Evolutionary conservation across 768 basidiomycete species (phyloP).

Genomic region (Cystobasidium onofrii): DNA sequence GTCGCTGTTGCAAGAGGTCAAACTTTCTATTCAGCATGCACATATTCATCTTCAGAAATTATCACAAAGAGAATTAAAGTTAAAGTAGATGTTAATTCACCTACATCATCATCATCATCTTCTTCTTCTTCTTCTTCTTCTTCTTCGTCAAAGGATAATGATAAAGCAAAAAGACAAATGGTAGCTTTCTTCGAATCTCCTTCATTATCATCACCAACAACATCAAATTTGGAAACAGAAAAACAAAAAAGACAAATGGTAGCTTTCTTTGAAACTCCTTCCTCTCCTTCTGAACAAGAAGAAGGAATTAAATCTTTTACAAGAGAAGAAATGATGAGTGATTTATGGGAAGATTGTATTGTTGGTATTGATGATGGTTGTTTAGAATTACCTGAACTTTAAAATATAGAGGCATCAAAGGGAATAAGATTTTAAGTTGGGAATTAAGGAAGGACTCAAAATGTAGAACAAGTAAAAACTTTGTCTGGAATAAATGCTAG

Average conservation of each 20-base stretch:
- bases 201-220: not conserved
- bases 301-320: not conserved
- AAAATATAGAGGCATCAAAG: not conserved
- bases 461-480: too few relatives aligned
- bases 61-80: not conserved
- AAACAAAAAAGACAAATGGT: conserved; percentile 9
- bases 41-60: not conserved
- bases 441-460: too few relatives aligned
- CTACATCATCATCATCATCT: too few relatives aligned
- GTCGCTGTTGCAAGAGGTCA: not conserved
- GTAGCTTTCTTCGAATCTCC: conserved; percentile 16
- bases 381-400: not conserved
- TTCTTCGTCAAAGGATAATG: too few relatives aligned
- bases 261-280: conserved; percentile 13
- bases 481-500: too few relatives aligned
- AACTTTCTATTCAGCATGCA: not conserved
- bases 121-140: too few relatives aligned
- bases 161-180: not conserved
- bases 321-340: conserved; percentile 4
- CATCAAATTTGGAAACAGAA: not conserved
- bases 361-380: conserved; percentile 15
- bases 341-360: conserved; percentile 17
- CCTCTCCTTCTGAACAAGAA: too few relatives aligned
- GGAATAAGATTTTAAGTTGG: not conserved
- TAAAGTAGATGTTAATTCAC: not conserved